Base-by-base conservation (phyloP, 2,329 filamentous ascomycete genomes). In the Mycogone perniciosa region DNA sequence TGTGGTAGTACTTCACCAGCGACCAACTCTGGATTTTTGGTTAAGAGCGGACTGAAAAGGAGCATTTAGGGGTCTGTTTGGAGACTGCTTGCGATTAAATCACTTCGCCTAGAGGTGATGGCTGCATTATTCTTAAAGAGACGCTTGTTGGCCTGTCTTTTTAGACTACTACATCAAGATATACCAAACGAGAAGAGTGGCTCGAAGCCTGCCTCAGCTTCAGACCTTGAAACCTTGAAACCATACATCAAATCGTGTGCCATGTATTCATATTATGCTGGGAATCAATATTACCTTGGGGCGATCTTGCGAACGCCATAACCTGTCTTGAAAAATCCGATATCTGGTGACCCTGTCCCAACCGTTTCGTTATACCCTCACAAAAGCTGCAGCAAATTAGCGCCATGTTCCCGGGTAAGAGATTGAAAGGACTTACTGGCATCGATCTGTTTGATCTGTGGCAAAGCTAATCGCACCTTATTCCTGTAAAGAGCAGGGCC, bases 361-460 rank as follows among this genome's bases (percentile, higher is more conserved):
- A 34, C 34, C 11, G 9, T 9, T 9, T 34, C 8, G 13, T 42
- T 53, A 55, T 29, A 55, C 50, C 45, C 46, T 50, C 38, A 57
- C 52, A 42, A 51, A 57, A 26, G 56, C 56, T 57, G 7, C 29
- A 10, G 8, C 11, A 7, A 8, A 27, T 42, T 30, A 42, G 40
- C 11, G 27, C 30, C 13, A 30, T 9, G 27, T 41, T 20, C 13
- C 37, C n/a, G 4, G 31, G 37, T 26, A 13, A 6, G n/a, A 4
- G 5, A 1, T 6, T 9, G 45, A n/a, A 37, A 7, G 13, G 5
- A 88, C 90, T 82, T 76, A 96, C 92, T 95, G 53, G 93, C 93
- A 80, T 99, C 93, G 66, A 99, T 96, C 74, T 99, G 91, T 65
- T 81, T 81, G 47, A 99, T 74, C 67, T 93, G 86, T 51, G 93